Evolutionary conservation across 495 filamentous ascomycete species (phyloP).

Genomic region (Talaromyces adpressus): DNA sequence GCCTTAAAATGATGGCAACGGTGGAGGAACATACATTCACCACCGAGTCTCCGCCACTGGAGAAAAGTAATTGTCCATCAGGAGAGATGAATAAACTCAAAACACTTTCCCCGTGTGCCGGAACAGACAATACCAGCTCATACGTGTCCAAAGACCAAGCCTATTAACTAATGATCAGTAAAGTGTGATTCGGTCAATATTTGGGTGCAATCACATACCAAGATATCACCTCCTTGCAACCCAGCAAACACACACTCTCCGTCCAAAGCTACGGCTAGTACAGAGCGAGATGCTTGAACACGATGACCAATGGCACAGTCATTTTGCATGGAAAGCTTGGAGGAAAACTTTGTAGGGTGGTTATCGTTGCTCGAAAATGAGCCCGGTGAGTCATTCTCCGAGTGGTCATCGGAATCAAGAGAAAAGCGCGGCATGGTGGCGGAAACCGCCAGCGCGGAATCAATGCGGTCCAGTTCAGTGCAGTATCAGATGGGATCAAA

Average conservation of each 20-base stretch:
- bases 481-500: neutral
- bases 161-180: conserved; percentile 20
- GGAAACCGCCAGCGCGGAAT: neutral
- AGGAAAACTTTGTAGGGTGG: neutral
- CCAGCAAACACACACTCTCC: conserved; percentile 60
- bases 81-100: conserved; percentile 73
- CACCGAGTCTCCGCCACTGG: conserved; percentile 87
- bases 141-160: conserved; percentile 85
- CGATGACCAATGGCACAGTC: conserved; percentile 42
- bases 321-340: conserved; percentile 10
- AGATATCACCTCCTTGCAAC: conserved; percentile 84
- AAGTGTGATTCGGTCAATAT: neutral
- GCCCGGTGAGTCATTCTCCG: neutral
- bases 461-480: neutral
- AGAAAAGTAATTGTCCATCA: conserved; percentile 74
- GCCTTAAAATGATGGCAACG: neutral
- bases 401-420: neutral
- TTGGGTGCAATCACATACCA: conserved; percentile 41
- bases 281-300: conserved; percentile 38
- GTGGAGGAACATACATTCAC: conserved; percentile 61
- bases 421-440: neutral
- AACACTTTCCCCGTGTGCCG: conserved; percentile 85
- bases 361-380: neutral
- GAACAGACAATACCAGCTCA: conserved; percentile 64
- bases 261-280: conserved; percentile 39